Base-by-base conservation (phyloP, 352 stramenopile genomes). In the Pythium aquatile region DNA sequence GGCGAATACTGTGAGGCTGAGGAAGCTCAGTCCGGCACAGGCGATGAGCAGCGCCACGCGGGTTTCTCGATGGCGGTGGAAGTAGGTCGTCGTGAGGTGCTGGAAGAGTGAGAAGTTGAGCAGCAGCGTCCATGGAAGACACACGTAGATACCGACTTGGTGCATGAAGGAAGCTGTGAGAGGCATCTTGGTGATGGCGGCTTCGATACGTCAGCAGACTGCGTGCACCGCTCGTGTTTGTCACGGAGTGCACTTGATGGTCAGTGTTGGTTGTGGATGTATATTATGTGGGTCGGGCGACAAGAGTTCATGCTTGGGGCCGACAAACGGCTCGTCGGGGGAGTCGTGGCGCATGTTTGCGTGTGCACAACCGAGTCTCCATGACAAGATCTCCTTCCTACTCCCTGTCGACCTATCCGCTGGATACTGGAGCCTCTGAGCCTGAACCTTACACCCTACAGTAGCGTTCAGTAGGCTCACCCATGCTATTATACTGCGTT, bases 31-130 rank as follows among this genome's bases (percentile, higher is more conserved):
- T 13, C 66, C 66, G 1, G 65, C 65, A 54, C 58, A 66, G 2
- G 17, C 17, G 35, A 71, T 61, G 10, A 68, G 60, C n/a, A 72
- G 42, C 29, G 17, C 24, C 1, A 65, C 57, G 16, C 48, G 55
- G 6, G 37, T 35, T 39, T 73, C 61, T 6, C 58, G 55, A 20
- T 55, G 61, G 8, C 66, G 55, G 8, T 14, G 6, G 39, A 54
- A 69, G 39, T 66, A 73, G 2, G 54, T 66, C 2, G 44, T 46
- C 30, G 48, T 48, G 30, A 73, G 62, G 49, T 73, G 66, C 57
- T 73, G 55, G 55, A 72, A 67, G 37, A 72, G 35, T 5, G 60
- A 30, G 39, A 73, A 66, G 44, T 68, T 72, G 33, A 72, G 28
- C 9, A 72, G 37, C 29, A 72, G 52, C 51, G 62, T 70, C 49